A percentile compares a stretch with the other conserved stretches of the same genome.
These are phyloP conservation scores for Silene vulgaris DNA, from an alignment of 179 eudicot species.

Conservation along the genomic window DNA sequence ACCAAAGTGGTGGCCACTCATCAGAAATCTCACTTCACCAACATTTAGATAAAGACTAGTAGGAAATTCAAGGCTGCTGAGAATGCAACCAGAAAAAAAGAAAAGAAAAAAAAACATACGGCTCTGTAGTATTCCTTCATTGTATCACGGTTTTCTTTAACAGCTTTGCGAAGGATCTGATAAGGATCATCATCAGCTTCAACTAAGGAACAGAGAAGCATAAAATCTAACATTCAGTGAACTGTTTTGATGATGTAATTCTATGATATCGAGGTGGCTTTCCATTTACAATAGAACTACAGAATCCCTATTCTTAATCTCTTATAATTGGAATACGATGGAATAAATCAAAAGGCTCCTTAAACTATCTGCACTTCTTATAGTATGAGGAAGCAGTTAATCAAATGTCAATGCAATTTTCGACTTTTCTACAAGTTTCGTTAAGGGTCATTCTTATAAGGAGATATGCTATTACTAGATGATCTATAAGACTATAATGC, in stretches of 20 bases:
- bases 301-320: not conserved
- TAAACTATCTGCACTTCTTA: not conserved
- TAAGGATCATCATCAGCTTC: constrained; percentile 33
- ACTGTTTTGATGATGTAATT: no score
- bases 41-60: constrained; percentile 1
- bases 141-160: constrained; percentile 34
- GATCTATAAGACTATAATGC: no score
- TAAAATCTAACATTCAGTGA: not conserved
- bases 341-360: not conserved
- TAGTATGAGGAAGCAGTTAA: not conserved
- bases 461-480: no score
- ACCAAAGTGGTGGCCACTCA: constrained; percentile 15
- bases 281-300: not conserved
- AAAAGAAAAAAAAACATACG: constrained; percentile 26
- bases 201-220: constrained; percentile 17
- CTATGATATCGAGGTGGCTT: not conserved
- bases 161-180: constrained; percentile 38
- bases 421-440: not conserved
- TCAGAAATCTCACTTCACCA: constrained; percentile 14
- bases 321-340: not conserved
- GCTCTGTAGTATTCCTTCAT: constrained; percentile 39
- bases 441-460: not conserved
- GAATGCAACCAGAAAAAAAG: not conserved
- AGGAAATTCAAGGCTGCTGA: constrained; percentile 5
- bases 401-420: not conserved